Evolutionary conservation across 257 asterid genomes (phyloP).

Genomic region (Primulina tabacum): DNA sequence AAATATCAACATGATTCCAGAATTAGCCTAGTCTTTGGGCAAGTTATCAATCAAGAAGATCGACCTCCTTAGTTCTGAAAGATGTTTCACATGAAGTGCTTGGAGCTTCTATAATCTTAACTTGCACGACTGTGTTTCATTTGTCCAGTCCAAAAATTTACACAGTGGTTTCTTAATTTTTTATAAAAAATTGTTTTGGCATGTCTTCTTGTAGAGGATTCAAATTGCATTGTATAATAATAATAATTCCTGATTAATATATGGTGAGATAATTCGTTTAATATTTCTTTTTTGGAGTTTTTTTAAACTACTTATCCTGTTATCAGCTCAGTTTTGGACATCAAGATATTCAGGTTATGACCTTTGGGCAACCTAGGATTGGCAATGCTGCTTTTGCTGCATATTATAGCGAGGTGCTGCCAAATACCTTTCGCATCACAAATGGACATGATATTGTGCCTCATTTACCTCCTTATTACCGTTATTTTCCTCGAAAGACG

Average conservation of each 20-base stretch:
- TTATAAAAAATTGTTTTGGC: slow-evolving; percentile 1
- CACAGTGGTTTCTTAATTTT: neutral
- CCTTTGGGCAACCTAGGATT: slow-evolving; percentile 96
- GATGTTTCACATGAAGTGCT: neutral
- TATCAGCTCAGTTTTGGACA: slow-evolving; percentile 62
- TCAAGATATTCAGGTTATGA: slow-evolving; percentile 70
- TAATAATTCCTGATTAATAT: neutral
- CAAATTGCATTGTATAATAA: neutral
- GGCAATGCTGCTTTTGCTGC: slow-evolving; percentile 84
- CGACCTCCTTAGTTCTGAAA: too few relatives aligned
- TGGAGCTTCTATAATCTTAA: slow-evolving; percentile 3
- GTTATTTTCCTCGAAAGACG: slow-evolving; percentile 66
- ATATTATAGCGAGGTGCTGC: slow-evolving; percentile 61
- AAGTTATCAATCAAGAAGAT: neutral
- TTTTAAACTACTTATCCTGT: slow-evolving; percentile 16
- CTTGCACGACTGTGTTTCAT: too few relatives aligned
- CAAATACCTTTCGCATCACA: slow-evolving; percentile 76
- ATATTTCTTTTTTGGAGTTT: neutral
- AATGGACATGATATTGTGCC: slow-evolving; percentile 91
- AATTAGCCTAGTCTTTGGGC: neutral
- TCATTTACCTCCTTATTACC: slow-evolving; percentile 94
- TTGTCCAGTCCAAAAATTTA: too few relatives aligned
- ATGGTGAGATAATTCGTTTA: slow-evolving; percentile 8
- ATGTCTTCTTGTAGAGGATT: slow-evolving; percentile 10
- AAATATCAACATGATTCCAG: slow-evolving; percentile 2